Conservation (phyloP, 257 asterid species). For the Paulownia fortunei region DNA sequence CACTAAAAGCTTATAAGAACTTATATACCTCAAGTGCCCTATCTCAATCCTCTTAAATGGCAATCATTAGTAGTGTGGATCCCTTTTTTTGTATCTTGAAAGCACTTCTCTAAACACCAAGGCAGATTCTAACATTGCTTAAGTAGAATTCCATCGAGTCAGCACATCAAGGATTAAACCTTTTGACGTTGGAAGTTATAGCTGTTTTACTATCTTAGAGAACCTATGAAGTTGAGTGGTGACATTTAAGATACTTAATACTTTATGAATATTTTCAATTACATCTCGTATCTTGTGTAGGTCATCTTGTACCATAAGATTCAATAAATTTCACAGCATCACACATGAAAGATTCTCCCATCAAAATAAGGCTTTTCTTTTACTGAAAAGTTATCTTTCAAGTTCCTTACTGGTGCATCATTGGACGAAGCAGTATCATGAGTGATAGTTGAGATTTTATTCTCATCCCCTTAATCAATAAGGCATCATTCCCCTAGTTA, state of each 20-base stretch:
- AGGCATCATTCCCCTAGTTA: no score
- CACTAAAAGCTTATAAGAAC: no score
- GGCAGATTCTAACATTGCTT: no score
- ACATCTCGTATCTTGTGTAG: not conserved
- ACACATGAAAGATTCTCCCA: not conserved
- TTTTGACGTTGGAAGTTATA: not conserved
- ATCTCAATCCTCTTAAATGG: no score
- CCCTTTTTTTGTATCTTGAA: no score
- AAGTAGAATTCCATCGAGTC: no score
- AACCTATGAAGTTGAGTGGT: not conserved
- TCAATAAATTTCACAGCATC: not conserved
- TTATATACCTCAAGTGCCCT: no score
- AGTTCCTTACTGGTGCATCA: not conserved
- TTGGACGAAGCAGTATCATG: not conserved
- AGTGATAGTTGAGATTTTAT: not conserved
- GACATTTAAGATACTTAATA: not conserved
- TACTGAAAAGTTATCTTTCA: no score
- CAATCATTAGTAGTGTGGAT: no score
- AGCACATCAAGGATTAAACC: no score
- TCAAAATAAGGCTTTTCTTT: not conserved
- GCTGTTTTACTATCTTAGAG: not conserved
- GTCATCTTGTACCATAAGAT: not conserved
- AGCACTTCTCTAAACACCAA: no score
- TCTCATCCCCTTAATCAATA: conserved; percentile 14
- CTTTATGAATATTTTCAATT: not conserved